Base-by-base conservation (phyloP, 768 basidiomycete genomes). In the Gloeophyllum trabeum region DNA sequence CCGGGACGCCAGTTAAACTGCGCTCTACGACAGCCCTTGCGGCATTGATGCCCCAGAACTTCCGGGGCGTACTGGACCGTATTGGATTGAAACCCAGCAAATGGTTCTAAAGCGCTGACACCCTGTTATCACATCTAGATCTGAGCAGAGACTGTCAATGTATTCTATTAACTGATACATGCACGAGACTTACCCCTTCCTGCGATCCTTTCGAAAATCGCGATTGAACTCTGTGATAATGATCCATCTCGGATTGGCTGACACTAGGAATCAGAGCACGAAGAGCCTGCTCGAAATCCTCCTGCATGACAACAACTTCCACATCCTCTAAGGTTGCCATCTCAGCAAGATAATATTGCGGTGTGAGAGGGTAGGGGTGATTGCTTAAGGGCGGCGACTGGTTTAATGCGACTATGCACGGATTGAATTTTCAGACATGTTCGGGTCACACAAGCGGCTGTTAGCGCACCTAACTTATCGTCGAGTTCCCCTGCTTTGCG, bases 311-410 rank as follows among this genome's bases (percentile, higher is more conserved):
- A n/a, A 79, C 62, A 12, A 97, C 81, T 10, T 75, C 70, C 10
- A 81, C 71, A 44, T 94, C 91, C 19, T 66, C 67, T 0, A 71
- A 59, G 4, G 65, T 64, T 0, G 89, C 90, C 49, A 96, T 66
- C 55, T 92, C 90, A 7, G 82, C 72, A 5, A 97, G 74, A 51
- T 88, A 97, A 52, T 91, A 94, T 54, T 94, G 91, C 0, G 91
- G 71, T 2, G 90, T 93, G 23, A 97, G 58, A 0, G 81, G 83
- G 34, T 73, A 63, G 0, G 82, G 79, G 49, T 83, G 72, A 0
- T 57, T 53, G 25, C 64, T 54, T 25, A 66, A 56, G 5, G 63
- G 60, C 0, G 67, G 61, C 23, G 61, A 48, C 14, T 57, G 54
- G 52, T 91, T 91, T 16, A 60, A 47, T 23, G 32, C 22, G 12